Conservation (phyloP, 495 filamentous ascomycete species). For the Pseudomonodictys pantanalensis region DNA sequence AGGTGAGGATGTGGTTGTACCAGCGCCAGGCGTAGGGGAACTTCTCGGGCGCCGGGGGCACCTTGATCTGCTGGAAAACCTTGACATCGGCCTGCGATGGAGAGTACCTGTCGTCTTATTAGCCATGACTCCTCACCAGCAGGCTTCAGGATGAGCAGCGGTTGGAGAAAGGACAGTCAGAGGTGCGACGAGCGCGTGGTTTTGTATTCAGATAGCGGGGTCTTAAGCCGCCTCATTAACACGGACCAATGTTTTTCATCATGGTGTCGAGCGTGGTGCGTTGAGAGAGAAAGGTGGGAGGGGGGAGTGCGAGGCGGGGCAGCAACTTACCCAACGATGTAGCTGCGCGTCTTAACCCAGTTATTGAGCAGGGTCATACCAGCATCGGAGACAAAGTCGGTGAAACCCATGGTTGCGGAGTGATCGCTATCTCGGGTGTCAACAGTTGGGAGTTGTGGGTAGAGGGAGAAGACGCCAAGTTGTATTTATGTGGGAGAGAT, state of each 20-base stretch:
- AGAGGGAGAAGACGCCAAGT: not conserved
- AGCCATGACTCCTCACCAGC: not conserved
- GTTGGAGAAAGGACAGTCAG: slow-evolving; percentile 58
- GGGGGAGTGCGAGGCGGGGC: slow-evolving; percentile 15
- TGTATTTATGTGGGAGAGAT: not conserved
- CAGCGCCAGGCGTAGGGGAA: slow-evolving; percentile 93
- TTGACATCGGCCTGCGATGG: slow-evolving; percentile 95
- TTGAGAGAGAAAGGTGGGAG: slow-evolving; percentile 13
- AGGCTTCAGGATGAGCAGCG: slow-evolving; percentile 2
- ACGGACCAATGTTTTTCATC: slow-evolving; percentile 98
- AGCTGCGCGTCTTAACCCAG: slow-evolving; percentile 86
- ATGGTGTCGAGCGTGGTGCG: slow-evolving; percentile 37
- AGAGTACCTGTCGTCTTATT: slow-evolving; percentile 56
- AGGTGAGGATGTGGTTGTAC: slow-evolving; percentile 97
- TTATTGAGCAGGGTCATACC: slow-evolving; percentile 85
- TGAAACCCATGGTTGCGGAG: slow-evolving; percentile 81
- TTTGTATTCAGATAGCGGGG: slow-evolving; percentile 84
- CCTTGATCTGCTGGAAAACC: slow-evolving; percentile 83
- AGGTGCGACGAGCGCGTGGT: slow-evolving; percentile 74
- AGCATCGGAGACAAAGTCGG: slow-evolving; percentile 82
- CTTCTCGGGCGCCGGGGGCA: slow-evolving; percentile 71
- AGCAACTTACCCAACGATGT: slow-evolving; percentile 79
- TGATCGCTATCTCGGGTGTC: not conserved
- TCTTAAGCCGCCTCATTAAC: slow-evolving; percentile 99
- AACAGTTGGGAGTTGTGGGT: not conserved